Evolutionary conservation across 192 early-diverging fungal species (phyloP), one percentile per base, ranked within the genome.

Genomic region (Coemansia sp.): DNA sequence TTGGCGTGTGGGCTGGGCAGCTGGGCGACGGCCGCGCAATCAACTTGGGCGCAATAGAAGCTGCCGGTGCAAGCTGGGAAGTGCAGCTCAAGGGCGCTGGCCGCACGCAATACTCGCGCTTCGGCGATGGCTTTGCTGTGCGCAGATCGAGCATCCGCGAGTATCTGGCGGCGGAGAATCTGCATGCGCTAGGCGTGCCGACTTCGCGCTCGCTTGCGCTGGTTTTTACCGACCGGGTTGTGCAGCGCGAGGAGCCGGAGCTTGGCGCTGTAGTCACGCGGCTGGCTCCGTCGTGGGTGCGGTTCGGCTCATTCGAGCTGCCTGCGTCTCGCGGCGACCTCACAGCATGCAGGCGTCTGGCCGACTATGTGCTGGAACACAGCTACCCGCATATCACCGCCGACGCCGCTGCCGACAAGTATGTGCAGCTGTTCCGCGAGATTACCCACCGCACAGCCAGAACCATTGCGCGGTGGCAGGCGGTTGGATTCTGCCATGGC

Each of bases 11-110:
- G 70, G 87, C 88, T 0, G 87, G 83, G 14, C 91, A 94, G 75
- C 76, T 96, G 7, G 95, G 95, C 33, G 95, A 97, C 65, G 93
- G 93, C 2, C 78, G 93, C 35, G 93, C 93, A 1, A 89, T 95
- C 19, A 88, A 89, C 4, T 69, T 97, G 10, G 93, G 88, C 71
- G 86, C 91, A 68, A 58, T 82, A 1, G 34, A 57, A 5, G 22
- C 38, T 11, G 62, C 65, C 5, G 60, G 25, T 0, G 65, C 50
- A 7, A 75, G 73, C 1, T 92, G 86, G 87, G 94, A 96, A 61
- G 23, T 94, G 34, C 92, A 96, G 72, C 75, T 96, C 23, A 96
- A 96, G 67, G 93, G 94, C 25, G 89, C 89, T 1, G 90, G 95
- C 6, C 78, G 86, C 64, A 97, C 95, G 6, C 91, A 92, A 2